phyloP scores from a whole-genome alignment of 2,329 filamentous ascomycete species.

The Hypoxylon sp. region DNA sequence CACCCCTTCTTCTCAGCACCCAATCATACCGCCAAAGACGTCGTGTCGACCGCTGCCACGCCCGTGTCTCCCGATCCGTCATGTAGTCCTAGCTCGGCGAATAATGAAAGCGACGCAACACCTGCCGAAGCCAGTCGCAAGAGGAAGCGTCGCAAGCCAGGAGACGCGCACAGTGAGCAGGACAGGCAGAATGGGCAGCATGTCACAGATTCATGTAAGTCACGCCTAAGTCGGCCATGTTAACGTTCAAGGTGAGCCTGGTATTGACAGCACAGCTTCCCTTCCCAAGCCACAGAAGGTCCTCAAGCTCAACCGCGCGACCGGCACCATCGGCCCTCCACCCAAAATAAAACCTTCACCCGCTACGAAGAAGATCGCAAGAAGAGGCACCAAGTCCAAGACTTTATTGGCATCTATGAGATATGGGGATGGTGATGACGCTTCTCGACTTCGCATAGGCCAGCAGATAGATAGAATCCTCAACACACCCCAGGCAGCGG shows the following conservation, averaged over 20 bases:
- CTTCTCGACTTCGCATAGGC: slow-evolving; percentile 59
- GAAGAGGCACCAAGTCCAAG: slow-evolving; percentile 50
- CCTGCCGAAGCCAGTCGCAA: slow-evolving; percentile 45
- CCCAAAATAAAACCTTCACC: slow-evolving; percentile 58
- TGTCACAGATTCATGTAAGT: not conserved
- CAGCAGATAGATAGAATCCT: slow-evolving; percentile 71
- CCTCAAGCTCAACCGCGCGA: slow-evolving; percentile 65
- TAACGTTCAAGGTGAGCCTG: not conserved
- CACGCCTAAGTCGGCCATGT: not conserved
- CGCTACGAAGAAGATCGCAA: slow-evolving; percentile 33
- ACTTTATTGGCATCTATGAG: slow-evolving; percentile 61
- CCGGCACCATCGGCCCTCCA: slow-evolving; percentile 69
- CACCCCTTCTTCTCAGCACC: slow-evolving; percentile 62
- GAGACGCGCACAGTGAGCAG: slow-evolving; percentile 37
- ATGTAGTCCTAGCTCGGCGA: slow-evolving; percentile 41
- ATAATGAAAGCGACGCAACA: slow-evolving; percentile 19
- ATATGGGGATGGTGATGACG: slow-evolving; percentile 62
- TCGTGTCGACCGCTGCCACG: slow-evolving; percentile 18
- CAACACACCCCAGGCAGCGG: slow-evolving; percentile 37
- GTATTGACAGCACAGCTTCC: slow-evolving; percentile 17
- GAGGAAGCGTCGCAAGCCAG: slow-evolving; percentile 56
- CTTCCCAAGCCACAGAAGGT: slow-evolving; percentile 56
- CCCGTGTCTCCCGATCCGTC: slow-evolving; percentile 46
- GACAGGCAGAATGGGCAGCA: not conserved
- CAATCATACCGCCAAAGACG: slow-evolving; percentile 29